phyloP scores from a whole-genome alignment of 257 asterid species.

The Fraxinus pennsylvanica region DNA sequence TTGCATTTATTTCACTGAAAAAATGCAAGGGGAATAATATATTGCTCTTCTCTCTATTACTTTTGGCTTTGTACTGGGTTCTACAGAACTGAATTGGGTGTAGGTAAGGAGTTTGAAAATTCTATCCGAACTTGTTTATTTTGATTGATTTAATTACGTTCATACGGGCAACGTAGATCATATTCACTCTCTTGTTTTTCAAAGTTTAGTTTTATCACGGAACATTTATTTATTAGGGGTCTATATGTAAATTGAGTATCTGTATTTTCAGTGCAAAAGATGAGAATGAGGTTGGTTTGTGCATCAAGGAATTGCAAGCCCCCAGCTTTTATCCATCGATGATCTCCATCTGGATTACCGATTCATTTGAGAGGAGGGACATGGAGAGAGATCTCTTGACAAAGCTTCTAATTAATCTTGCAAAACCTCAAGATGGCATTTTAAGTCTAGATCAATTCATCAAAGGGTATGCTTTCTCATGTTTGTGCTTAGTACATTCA shows the following conservation, averaged over 20 bases:
- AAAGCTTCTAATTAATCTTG: conserved; percentile 63
- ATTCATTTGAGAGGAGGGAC: conserved; percentile 93
- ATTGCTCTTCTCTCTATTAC: neutral
- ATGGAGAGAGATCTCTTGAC: conserved; percentile 68
- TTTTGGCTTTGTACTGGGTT: neutral
- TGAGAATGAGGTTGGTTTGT: conserved; percentile 73
- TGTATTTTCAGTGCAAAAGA: conserved; percentile 67
- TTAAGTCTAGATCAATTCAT: conserved; percentile 64
- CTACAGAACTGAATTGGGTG: neutral
- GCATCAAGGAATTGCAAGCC: conserved; percentile 77
- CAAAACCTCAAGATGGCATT: conserved; percentile 50
- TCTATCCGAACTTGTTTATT: conserved; percentile 2
- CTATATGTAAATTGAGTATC: conserved; percentile 11
- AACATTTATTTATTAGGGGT: neutral
- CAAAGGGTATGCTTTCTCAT: conserved; percentile 56
- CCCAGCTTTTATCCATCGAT: conserved; percentile 78
- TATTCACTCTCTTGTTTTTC: neutral
- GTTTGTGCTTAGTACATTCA: neutral
- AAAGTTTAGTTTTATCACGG: neutral
- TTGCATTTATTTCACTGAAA: neutral
- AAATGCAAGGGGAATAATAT: neutral
- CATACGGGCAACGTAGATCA: neutral
- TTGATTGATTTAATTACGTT: neutral
- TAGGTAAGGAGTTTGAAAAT: neutral
- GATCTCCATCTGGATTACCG: conserved; percentile 79